Percentiles rank a stretch among this genome's conserved stretches.
These are phyloP conservation scores for Pisolithus marmoratus DNA, from an alignment of 768 basidiomycete genomes.

Conservation along the genomic window DNA sequence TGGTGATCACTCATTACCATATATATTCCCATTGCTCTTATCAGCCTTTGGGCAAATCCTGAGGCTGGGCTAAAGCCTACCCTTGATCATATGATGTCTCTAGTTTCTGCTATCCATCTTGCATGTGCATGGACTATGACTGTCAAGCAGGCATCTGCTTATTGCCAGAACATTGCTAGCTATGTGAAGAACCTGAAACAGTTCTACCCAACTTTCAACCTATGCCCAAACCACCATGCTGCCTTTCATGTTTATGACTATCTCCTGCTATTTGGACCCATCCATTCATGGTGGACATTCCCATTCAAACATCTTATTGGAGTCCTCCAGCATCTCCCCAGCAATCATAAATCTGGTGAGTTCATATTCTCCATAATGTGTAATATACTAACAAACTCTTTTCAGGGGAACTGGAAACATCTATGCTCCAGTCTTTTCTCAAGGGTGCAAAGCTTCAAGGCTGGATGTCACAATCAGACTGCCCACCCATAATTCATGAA, in stretches of 20 bases:
- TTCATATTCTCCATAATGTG: constrained; percentile 4
- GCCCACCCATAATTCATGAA: too few species aligned
- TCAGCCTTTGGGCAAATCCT: constrained; percentile 14
- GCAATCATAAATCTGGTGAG: constrained; percentile 27
- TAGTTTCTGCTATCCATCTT: constrained; percentile 18
- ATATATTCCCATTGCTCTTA: constrained; percentile 14
- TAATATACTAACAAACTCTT: constrained; percentile 1
- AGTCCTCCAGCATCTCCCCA: constrained; percentile 27
- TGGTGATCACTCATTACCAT: constrained; percentile 10
- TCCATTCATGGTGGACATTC: constrained; percentile 35
- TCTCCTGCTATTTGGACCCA: constrained; percentile 29
- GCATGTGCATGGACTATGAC: constrained; percentile 13
- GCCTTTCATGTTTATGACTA: constrained; percentile 28
- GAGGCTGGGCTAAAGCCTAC: not conserved
- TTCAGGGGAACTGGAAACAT: constrained; percentile 6
- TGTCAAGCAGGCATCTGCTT: not conserved
- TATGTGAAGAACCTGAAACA: constrained; percentile 13
- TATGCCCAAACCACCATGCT: constrained; percentile 26
- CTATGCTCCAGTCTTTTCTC: constrained; percentile 10
- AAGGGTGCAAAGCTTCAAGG: constrained; percentile 12
- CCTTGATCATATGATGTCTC: constrained; percentile 26
- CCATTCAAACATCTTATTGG: constrained; percentile 35
- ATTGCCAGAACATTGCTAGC: constrained; percentile 8
- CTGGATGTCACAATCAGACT: too few species aligned
- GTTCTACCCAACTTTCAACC: constrained; percentile 13